These are phyloP conservation scores for Linanthus parryae DNA, from an alignment of 148 eudicot species.

Conservation along the genomic window DNA sequence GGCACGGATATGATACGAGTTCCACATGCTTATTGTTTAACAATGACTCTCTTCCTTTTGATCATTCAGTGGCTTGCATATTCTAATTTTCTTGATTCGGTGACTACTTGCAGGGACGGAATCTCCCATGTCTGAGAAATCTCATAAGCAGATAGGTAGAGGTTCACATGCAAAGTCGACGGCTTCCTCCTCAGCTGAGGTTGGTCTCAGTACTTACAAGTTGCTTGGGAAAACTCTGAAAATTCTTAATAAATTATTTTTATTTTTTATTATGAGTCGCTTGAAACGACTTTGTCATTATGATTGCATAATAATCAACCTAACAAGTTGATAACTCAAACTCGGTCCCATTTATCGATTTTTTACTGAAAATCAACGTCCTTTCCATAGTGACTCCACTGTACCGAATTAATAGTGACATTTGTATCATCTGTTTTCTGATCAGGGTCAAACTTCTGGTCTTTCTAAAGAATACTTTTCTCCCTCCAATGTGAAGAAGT, in stretches of 20 bases:
- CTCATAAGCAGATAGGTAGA: slow-evolving; percentile 38
- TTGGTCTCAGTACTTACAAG: slow-evolving; percentile 15
- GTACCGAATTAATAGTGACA: background rate
- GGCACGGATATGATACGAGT: too few relatives aligned
- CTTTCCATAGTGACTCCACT: background rate
- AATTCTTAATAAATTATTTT: background rate
- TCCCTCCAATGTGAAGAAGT: slow-evolving; percentile 62
- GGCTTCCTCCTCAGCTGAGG: slow-evolving; percentile 38
- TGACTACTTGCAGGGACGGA: slow-evolving; percentile 43
- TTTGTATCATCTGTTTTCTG: background rate
- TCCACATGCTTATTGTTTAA: too few relatives aligned
- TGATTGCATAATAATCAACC: too few relatives aligned
- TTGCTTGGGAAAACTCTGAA: background rate
- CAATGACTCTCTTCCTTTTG: too few relatives aligned
- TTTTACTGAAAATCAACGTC: too few relatives aligned
- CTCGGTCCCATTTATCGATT: too few relatives aligned
- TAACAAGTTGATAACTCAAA: too few relatives aligned
- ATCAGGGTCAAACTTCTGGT: slow-evolving; percentile 25
- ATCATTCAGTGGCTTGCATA: background rate
- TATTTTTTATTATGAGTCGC: background rate
- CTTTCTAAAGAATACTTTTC: slow-evolving; percentile 33
- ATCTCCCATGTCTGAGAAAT: slow-evolving; percentile 31
- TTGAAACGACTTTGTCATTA: slow-evolving; percentile 8
- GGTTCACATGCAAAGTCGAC: slow-evolving; percentile 18
- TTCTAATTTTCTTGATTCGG: background rate